Percentiles rank a stretch among this genome's conserved stretches.
Conservation (phyloP, 2,329 filamentous ascomycete genomes). For the Cladobotryum mycophilum region DNA sequence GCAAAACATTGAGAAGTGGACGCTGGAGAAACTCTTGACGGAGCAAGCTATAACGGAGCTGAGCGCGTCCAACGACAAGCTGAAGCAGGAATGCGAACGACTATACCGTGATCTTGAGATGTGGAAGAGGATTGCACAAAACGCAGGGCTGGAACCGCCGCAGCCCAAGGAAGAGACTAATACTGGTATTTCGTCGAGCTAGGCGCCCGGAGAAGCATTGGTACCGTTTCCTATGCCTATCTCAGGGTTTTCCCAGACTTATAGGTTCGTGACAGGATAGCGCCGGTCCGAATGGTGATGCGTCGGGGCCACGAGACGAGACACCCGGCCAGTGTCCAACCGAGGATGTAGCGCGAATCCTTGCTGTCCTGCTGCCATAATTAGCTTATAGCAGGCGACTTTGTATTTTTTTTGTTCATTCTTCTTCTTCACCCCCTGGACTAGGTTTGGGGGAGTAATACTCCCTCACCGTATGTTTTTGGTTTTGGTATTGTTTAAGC, state of each 20-base stretch:
- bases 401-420: neutral
- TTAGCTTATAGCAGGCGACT: no score
- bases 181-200: conserved; percentile 21
- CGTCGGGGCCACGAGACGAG: neutral
- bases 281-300: no score
- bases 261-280: neutral
- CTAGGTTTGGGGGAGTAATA: conserved; percentile 6
- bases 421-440: conserved; percentile 4
- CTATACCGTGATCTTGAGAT: conserved; percentile 72
- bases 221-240: conserved; percentile 11
- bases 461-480: conserved; percentile 4
- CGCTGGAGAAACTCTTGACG: conserved; percentile 80
- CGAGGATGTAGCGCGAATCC: no score
- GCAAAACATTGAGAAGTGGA: conserved; percentile 93
- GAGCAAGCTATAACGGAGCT: conserved; percentile 87
- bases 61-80: conserved; percentile 78
- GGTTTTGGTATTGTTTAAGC: conserved; percentile 1
- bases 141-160: conserved; percentile 46
- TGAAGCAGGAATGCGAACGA: conserved; percentile 72
- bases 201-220: conserved; percentile 18
- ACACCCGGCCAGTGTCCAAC: neutral
- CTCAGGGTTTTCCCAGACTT: conserved; percentile 1
- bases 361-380: no score
- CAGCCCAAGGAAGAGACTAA: conserved; percentile 33
- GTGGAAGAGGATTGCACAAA: conserved; percentile 66